Conservation (phyloP, 257 asterid genomes). For the Prunella vulgaris region DNA sequence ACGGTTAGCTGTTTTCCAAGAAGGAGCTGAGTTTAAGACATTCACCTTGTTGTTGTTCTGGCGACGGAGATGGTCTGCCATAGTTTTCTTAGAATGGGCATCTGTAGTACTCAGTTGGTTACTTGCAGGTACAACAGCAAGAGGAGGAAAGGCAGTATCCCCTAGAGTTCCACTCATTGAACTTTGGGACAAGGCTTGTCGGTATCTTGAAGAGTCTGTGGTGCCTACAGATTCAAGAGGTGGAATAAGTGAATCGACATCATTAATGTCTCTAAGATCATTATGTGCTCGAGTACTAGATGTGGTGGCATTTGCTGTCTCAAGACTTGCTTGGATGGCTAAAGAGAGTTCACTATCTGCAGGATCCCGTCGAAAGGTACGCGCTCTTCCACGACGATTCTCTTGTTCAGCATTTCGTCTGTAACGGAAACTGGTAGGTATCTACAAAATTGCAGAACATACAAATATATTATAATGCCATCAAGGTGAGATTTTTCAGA, state of each 20-base stretch:
- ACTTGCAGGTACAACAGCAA: slow-evolving; percentile 46
- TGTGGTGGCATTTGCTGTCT: slow-evolving; percentile 37
- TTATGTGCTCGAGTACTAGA: slow-evolving; percentile 29
- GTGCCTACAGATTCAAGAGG: slow-evolving; percentile 50
- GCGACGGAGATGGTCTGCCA: slow-evolving; percentile 70
- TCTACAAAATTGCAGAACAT: slow-evolving; percentile 34
- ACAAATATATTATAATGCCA: slow-evolving; percentile 11
- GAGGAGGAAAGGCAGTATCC: slow-evolving; percentile 85
- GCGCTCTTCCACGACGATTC: slow-evolving; percentile 73
- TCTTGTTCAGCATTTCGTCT: slow-evolving; percentile 67
- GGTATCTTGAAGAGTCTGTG: slow-evolving; percentile 71
- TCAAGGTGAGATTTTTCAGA: background rate
- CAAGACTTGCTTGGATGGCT: slow-evolving; percentile 89
- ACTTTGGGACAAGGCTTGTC: slow-evolving; percentile 61
- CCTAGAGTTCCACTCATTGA: slow-evolving; percentile 53
- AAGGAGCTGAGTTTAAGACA: slow-evolving; percentile 38
- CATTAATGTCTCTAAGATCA: slow-evolving; percentile 40
- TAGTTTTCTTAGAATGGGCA: slow-evolving; percentile 37
- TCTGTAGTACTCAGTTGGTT: slow-evolving; percentile 54
- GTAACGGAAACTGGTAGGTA: slow-evolving; percentile 91
- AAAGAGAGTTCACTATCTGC: slow-evolving; percentile 61
- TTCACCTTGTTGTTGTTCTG: slow-evolving; percentile 37
- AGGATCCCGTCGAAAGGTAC: slow-evolving; percentile 60
- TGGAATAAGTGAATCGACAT: slow-evolving; percentile 48
- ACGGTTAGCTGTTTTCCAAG: slow-evolving; percentile 45